Conservation (phyloP, 805 yeast species). For the Dipodascus geniculatus region DNA sequence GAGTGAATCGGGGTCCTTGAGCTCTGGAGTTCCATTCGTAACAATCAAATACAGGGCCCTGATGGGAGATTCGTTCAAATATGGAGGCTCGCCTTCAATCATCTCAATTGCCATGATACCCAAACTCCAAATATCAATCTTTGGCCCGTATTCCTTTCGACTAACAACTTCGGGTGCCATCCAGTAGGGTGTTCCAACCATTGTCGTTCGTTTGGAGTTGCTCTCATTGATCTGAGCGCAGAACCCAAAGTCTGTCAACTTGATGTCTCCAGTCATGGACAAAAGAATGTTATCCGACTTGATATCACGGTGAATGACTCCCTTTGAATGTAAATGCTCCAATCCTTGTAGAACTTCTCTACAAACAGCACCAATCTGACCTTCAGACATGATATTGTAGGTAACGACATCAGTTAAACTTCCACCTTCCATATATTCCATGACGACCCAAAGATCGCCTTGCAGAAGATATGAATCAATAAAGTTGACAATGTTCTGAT, state of each 20-base stretch:
- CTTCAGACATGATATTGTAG: constrained; percentile 69
- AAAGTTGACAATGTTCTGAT: constrained; percentile 89
- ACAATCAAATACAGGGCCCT: constrained; percentile 68
- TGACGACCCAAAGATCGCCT: constrained; percentile 94
- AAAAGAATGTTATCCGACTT: constrained; percentile 90
- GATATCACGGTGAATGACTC: constrained; percentile 92
- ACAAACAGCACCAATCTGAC: constrained; percentile 87
- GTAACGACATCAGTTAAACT: constrained; percentile 92
- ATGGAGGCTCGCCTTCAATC: constrained; percentile 83
- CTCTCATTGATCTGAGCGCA: constrained; percentile 72
- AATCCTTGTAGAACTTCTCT: constrained; percentile 83
- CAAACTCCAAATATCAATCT: constrained; percentile 73
- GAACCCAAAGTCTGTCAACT: constrained; percentile 88
- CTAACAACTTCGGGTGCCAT: constrained; percentile 84
- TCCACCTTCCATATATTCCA: constrained; percentile 99
- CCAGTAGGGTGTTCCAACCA: constrained; percentile 88
- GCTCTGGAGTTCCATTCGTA: constrained; percentile 70
- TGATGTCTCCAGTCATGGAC: constrained; percentile 73
- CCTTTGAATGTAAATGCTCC: constrained; percentile 81
- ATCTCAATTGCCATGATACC: constrained; percentile 82
- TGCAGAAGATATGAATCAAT: constrained; percentile 72
- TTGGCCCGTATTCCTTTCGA: constrained; percentile 70
- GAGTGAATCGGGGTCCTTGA: constrained; percentile 56
- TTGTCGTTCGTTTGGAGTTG: constrained; percentile 63
- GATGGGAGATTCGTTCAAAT: constrained; percentile 67